Evolutionary conservation across 2,329 filamentous ascomycete species (phyloP).

Genomic region (Colletotrichum aenigma): DNA sequence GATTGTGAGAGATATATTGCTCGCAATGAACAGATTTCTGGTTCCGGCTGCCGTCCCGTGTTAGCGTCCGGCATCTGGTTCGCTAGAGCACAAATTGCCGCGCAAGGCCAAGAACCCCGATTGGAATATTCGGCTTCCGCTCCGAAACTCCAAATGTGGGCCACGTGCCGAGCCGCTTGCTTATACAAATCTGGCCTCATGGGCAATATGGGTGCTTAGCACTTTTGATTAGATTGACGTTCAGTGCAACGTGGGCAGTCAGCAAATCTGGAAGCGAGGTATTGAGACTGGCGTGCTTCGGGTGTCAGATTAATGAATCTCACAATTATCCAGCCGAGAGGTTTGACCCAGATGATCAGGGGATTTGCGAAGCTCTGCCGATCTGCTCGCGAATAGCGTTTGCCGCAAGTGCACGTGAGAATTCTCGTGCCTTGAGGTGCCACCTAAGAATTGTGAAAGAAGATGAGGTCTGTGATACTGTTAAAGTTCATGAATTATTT

Average conservation of each 20-base stretch:
- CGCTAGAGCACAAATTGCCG: background rate
- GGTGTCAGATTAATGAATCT: background rate
- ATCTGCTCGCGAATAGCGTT: background rate
- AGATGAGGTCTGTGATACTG: background rate
- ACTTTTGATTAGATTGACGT: background rate
- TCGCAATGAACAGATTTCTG: background rate
- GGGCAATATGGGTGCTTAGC: background rate
- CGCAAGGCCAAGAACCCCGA: slow-evolving; percentile 4
- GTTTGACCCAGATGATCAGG: background rate
- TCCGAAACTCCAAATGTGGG: background rate
- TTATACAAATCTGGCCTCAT: background rate
- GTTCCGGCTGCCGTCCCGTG: background rate
- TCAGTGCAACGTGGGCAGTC: background rate
- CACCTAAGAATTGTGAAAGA: background rate
- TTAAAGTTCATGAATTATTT: background rate
- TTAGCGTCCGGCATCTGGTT: background rate
- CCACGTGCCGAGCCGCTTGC: background rate
- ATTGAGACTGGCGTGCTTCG: background rate
- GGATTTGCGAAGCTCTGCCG: background rate
- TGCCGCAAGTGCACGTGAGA: background rate
- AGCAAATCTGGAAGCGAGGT: background rate
- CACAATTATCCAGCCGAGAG: background rate
- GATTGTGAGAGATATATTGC: background rate
- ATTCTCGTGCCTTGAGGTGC: background rate
- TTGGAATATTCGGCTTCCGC: background rate